Evolutionary conservation across 352 stramenopile species (phyloP).

Genomic region (Nothophytophthora sp.): DNA sequence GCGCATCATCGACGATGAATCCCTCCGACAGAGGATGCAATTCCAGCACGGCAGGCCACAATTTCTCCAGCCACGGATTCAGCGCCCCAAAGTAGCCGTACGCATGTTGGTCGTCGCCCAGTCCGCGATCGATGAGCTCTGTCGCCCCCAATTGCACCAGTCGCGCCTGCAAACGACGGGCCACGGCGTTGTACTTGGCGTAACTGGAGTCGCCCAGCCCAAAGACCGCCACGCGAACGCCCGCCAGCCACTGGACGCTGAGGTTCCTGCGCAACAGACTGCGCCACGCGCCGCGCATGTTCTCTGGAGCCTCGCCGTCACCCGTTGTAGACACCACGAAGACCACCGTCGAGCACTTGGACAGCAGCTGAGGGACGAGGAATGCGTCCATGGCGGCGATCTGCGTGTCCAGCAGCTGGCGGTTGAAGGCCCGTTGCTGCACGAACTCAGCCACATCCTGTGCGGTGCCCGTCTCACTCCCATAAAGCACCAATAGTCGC

Average conservation of each 20-base stretch:
- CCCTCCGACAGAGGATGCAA: slow-evolving; percentile 51
- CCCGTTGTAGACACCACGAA: slow-evolving; percentile 93
- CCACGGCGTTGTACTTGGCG: slow-evolving; percentile 92
- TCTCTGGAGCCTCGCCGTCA: slow-evolving; percentile 91
- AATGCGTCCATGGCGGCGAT: slow-evolving; percentile 72
- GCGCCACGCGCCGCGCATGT: slow-evolving; percentile 88
- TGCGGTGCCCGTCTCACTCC: slow-evolving; percentile 88
- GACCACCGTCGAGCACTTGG: slow-evolving; percentile 64
- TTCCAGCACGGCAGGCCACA: slow-evolving; percentile 61
- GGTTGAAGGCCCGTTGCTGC: slow-evolving; percentile 59
- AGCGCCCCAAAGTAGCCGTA: slow-evolving; percentile 85
- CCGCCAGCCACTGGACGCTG: slow-evolving; percentile 54
- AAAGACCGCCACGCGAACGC: slow-evolving; percentile 87
- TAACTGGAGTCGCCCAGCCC: slow-evolving; percentile 93
- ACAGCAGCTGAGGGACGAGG: slow-evolving; percentile 47
- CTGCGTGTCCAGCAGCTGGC: slow-evolving; percentile 57
- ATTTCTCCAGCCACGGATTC: slow-evolving; percentile 77
- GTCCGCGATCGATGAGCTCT: slow-evolving; percentile 71
- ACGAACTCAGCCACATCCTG: slow-evolving; percentile 88
- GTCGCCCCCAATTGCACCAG: slow-evolving; percentile 85
- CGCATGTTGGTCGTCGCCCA: slow-evolving; percentile 90
- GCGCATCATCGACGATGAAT: slow-evolving; percentile 67
- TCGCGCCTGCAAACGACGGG: slow-evolving; percentile 78
- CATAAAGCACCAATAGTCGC: slow-evolving; percentile 88
- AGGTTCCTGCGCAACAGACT: slow-evolving; percentile 88